phyloP scores from a whole-genome alignment of 768 basidiomycete genomes.

The Strobilomyces echinocephalus region DNA sequence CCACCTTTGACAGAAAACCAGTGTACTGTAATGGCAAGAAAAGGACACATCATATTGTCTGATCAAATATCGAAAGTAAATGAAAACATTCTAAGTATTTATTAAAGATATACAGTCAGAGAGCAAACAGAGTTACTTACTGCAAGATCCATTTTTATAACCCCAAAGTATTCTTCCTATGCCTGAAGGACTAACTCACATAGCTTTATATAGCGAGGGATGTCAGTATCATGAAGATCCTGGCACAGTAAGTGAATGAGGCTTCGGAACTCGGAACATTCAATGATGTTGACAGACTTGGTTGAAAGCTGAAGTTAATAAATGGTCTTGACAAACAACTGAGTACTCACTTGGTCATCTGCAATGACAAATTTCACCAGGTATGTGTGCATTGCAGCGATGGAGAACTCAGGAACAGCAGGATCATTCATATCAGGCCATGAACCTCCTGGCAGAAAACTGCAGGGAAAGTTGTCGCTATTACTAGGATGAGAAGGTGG shows the following conservation, averaged over 20 bases:
- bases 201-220: not conserved
- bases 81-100: not conserved
- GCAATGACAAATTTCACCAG: not conserved
- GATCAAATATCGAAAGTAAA: not conserved
- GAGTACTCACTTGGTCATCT: not conserved
- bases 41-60: not conserved
- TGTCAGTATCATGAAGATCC: not conserved
- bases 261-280: not conserved
- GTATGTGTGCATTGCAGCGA: not conserved
- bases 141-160: not conserved
- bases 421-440: no score
- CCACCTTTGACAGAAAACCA: not conserved
- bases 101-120: no score
- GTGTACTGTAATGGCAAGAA: not conserved
- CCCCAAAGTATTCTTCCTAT: not conserved
- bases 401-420: not conserved
- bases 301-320: not conserved
- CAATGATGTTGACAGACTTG: not conserved
- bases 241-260: not conserved
- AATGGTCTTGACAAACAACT: not conserved
- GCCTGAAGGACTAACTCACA: not conserved
- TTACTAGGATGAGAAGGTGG: no score
- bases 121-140: no score
- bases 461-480: no score
- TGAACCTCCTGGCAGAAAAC: no score